Conservation (phyloP, 1,284 basidiomycete genomes). For the Sporisorium exsertum region DNA sequence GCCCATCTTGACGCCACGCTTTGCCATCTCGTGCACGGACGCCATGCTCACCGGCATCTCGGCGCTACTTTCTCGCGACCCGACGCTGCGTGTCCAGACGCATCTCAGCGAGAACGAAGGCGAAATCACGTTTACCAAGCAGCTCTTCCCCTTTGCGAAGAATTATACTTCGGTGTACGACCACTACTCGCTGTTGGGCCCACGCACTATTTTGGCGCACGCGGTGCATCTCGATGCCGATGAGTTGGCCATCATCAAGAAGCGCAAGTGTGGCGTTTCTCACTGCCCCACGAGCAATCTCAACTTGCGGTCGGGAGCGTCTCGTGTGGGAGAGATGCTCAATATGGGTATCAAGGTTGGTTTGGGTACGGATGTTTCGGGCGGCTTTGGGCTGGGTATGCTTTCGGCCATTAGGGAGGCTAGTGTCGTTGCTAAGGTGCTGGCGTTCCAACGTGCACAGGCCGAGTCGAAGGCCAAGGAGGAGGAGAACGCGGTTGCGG, state of each 20-base stretch:
- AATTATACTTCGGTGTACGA: conserved; percentile 79
- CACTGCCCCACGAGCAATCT: conserved; percentile 92
- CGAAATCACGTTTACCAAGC: conserved; percentile 79
- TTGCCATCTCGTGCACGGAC: conserved; percentile 89
- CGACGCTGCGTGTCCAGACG: conserved; percentile 84
- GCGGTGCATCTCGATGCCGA: conserved; percentile 81
- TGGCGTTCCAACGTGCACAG: conserved; percentile 69
- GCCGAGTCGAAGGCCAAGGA: conserved; percentile 45
- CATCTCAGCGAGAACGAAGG: conserved; percentile 87
- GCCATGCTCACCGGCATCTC: conserved; percentile 79
- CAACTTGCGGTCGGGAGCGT: conserved; percentile 85
- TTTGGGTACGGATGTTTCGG: conserved; percentile 89
- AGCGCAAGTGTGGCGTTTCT: conserved; percentile 80
- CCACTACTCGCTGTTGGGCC: conserved; percentile 78
- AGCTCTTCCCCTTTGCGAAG: conserved; percentile 74
- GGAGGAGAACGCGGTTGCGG: conserved; percentile 18
- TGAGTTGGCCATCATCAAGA: conserved; percentile 81
- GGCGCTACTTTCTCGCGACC: conserved; percentile 71
- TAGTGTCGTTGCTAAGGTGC: conserved; percentile 82
- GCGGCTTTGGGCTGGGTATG: conserved; percentile 87
- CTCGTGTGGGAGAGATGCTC: conserved; percentile 81
- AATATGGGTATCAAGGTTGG: conserved; percentile 85
- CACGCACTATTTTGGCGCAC: conserved; percentile 89
- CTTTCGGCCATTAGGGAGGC: conserved; percentile 85
- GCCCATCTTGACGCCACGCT: conserved; percentile 91